Evolutionary conservation across 768 basidiomycete species (phyloP).

Genomic region (Daedaleopsis nitida): DNA sequence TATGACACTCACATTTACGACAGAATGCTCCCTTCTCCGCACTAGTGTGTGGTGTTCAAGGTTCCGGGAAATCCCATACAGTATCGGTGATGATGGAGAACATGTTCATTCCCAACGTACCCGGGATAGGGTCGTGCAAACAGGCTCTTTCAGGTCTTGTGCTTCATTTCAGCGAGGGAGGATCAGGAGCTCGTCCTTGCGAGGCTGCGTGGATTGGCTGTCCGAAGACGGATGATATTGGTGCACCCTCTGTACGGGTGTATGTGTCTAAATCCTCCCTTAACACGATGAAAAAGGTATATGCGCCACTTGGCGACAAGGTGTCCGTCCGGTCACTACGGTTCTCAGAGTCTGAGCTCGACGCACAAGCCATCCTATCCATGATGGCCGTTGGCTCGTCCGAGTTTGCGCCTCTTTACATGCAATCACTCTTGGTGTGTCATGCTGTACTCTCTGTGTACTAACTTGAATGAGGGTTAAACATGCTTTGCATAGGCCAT

Average conservation of each 20-base stretch:
- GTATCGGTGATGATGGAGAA: constrained; percentile 69
- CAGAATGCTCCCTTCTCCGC: constrained; percentile 78
- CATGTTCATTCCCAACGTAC: constrained; percentile 58
- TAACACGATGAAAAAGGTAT: constrained; percentile 60
- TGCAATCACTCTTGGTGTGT: constrained; percentile 66
- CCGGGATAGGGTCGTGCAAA: constrained; percentile 50
- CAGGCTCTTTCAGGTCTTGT: constrained; percentile 62
- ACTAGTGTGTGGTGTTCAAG: constrained; percentile 74
- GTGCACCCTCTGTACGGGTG: not conserved
- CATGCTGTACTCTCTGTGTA: constrained; percentile 21
- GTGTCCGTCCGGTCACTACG: constrained; percentile 56
- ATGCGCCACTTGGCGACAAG: constrained; percentile 42
- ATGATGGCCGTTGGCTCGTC: constrained; percentile 74
- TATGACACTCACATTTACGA: not conserved
- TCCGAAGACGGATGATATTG: constrained; percentile 27
- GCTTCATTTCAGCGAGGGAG: constrained; percentile 72
- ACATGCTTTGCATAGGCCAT: constrained; percentile 44
- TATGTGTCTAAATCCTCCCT: constrained; percentile 25
- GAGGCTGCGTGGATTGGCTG: constrained; percentile 58
- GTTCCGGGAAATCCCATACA: constrained; percentile 76
- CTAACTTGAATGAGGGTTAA: not conserved
- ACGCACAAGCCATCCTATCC: constrained; percentile 69
- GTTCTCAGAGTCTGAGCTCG: constrained; percentile 61
- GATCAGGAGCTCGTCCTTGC: constrained; percentile 53
- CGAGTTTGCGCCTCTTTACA: constrained; percentile 65